These are phyloP conservation scores for Zygosaccharomyces pseudobailii DNA, from an alignment of 1,139 yeast species.

Conservation along the genomic window DNA sequence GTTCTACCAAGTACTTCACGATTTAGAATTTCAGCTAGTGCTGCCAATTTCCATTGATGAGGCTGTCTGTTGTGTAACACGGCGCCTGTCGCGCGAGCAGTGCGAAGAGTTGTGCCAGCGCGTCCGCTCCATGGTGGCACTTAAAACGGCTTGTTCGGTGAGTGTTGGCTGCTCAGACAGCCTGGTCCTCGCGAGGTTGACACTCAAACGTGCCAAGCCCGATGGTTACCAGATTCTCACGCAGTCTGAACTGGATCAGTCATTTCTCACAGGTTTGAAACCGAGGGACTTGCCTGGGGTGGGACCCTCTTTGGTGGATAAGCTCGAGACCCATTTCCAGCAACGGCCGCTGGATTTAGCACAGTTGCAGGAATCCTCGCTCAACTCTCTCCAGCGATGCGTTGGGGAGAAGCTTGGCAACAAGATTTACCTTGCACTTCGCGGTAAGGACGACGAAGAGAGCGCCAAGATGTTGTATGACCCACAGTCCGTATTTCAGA, in stretches of 20 bases:
- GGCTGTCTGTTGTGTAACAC: slow-evolving; percentile 66
- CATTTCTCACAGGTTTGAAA: slow-evolving; percentile 33
- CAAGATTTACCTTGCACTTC: slow-evolving; percentile 39
- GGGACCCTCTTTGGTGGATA: slow-evolving; percentile 53
- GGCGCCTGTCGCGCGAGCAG: slow-evolving; percentile 24
- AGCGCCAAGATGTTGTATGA: slow-evolving; percentile 29
- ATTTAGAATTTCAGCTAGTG: slow-evolving; percentile 43
- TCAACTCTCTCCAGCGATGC: slow-evolving; percentile 36
- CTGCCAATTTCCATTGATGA: slow-evolving; percentile 91
- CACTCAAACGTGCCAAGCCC: slow-evolving; percentile 75
- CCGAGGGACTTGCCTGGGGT: slow-evolving; percentile 76
- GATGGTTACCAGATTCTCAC: slow-evolving; percentile 49
- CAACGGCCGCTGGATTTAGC: neutral
- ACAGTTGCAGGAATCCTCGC: slow-evolving; percentile 4
- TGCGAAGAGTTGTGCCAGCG: slow-evolving; percentile 20
- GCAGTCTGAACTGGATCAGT: slow-evolving; percentile 35
- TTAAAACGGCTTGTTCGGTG: slow-evolving; percentile 57
- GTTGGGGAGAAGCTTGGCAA: slow-evolving; percentile 71
- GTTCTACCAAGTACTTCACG: slow-evolving; percentile 45
- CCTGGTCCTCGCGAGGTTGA: slow-evolving; percentile 73
- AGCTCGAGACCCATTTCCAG: slow-evolving; percentile 30
- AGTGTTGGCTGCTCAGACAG: slow-evolving; percentile 75
- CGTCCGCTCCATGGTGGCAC: slow-evolving; percentile 43
- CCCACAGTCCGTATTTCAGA: slow-evolving; percentile 44
- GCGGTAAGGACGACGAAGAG: slow-evolving; percentile 59